phyloP scores from a whole-genome alignment of 2,329 filamentous ascomycete genomes.

The Dothidotthia symphoricarpi region DNA sequence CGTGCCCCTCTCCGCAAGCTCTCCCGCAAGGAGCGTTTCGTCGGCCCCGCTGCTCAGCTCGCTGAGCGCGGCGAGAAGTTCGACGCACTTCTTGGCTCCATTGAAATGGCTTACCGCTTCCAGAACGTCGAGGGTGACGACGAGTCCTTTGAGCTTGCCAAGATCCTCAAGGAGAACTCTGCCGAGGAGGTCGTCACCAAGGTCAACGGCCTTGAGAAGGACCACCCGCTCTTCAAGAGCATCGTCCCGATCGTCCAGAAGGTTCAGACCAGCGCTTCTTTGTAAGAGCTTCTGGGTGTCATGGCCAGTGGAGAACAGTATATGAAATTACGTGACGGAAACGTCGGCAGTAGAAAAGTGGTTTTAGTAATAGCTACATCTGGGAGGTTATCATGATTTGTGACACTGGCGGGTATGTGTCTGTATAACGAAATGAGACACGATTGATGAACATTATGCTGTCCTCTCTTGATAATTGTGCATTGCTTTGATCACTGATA shows the following conservation, averaged over 20 bases:
- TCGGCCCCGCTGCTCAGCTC: constrained; percentile 85
- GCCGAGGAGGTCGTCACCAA: constrained; percentile 74
- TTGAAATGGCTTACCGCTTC: constrained; percentile 93
- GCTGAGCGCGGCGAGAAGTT: constrained; percentile 75
- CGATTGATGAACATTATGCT: constrained; percentile 1
- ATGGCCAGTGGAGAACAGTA: no score
- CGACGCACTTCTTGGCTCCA: constrained; percentile 71
- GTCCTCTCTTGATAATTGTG: no score
- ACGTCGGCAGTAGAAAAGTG: no score
- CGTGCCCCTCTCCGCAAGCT: constrained; percentile 93
- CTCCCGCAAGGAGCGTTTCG: constrained; percentile 90
- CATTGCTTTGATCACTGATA: no score
- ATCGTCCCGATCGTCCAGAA: constrained; percentile 77
- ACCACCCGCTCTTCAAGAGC: constrained; percentile 73
- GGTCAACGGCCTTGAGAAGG: constrained; percentile 75
- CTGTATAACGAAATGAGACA: constrained; percentile 10
- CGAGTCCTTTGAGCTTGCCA: constrained; percentile 80
- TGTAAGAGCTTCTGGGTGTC: no score
- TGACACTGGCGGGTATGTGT: constrained; percentile 6
- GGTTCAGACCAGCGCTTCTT: constrained; percentile 58
- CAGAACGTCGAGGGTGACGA: constrained; percentile 91
- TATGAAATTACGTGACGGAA: no score
- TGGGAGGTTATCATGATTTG: constrained; percentile 10
- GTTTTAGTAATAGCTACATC: no score
- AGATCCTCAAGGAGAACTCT: constrained; percentile 73